phyloP scores from a whole-genome alignment of 2,329 filamentous ascomycete genomes.

The Ophidiomyces ophidiicola region DNA sequence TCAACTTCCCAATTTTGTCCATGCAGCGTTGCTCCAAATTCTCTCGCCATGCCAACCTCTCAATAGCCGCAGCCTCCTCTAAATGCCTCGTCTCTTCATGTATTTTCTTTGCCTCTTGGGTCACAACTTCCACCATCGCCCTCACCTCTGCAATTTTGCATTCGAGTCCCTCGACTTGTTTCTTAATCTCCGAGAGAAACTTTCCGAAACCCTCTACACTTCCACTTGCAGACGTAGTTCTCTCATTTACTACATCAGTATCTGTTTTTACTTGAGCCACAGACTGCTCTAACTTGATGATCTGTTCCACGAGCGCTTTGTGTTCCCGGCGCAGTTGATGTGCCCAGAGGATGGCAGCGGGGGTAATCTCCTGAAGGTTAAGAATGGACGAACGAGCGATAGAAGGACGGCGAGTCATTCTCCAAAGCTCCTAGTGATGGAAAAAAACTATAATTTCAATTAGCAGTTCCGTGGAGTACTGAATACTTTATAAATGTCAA shows the following conservation, averaged over 20 bases:
- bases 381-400: background rate
- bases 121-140: slow-evolving; percentile 3
- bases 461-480: too few relatives aligned
- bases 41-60: slow-evolving; percentile 1
- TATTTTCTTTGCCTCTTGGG: background rate
- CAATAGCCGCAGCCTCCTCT: background rate
- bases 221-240: background rate
- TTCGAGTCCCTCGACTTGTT: slow-evolving; percentile 2
- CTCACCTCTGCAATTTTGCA: slow-evolving; percentile 5
- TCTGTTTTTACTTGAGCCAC: slow-evolving; percentile 4
- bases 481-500: too few relatives aligned
- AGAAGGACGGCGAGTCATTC: background rate
- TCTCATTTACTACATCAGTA: background rate
- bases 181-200: slow-evolving; percentile 1
- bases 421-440: too few relatives aligned
- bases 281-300: slow-evolving; percentile 18
- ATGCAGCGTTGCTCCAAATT: slow-evolving; percentile 1
- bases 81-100: slow-evolving; percentile 1
- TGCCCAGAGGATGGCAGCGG: slow-evolving; percentile 27
- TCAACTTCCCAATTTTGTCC: slow-evolving; percentile 4
- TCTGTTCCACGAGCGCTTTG: slow-evolving; percentile 21
- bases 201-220: slow-evolving; percentile 3
- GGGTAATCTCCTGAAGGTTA: slow-evolving; percentile 7
- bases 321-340: slow-evolving; percentile 31
- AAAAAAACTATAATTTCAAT: too few relatives aligned